Evolutionary conservation across 306 rosid species (phyloP).

Genomic region (Pyrus communis): DNA sequence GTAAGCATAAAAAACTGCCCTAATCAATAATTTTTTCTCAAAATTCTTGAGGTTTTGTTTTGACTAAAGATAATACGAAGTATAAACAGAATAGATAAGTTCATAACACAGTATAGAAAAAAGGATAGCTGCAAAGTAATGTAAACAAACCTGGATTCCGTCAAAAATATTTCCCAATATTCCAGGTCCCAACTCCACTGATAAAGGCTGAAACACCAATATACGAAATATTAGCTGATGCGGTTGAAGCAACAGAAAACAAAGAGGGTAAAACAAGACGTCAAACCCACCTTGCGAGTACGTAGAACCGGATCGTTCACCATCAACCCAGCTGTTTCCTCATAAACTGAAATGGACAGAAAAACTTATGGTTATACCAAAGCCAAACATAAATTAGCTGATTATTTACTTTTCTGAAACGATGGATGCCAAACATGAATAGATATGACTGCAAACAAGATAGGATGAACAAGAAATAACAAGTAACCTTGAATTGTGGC

Average conservation of each 20-base stretch:
- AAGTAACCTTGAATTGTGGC: slow-evolving; percentile 92
- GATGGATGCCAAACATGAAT: not conserved
- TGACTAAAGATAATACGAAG: not conserved
- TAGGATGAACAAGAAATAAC: not conserved
- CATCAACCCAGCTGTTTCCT: slow-evolving; percentile 95
- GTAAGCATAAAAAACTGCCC: not conserved
- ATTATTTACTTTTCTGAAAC: not conserved
- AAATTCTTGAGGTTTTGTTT: not conserved
- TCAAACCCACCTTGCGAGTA: slow-evolving; percentile 70
- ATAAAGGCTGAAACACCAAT: slow-evolving; percentile 63
- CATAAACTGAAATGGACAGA: slow-evolving; percentile 59
- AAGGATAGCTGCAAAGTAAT: slow-evolving; percentile 3
- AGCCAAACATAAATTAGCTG: not conserved
- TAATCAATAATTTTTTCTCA: not conserved
- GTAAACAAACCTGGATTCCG: slow-evolving; percentile 85
- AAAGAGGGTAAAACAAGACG: not conserved
- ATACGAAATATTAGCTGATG: slow-evolving; percentile 20
- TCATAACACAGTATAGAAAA: not conserved
- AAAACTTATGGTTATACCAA: not conserved
- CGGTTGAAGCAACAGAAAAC: not conserved
- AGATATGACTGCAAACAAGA: not conserved
- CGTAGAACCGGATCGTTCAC: slow-evolving; percentile 95
- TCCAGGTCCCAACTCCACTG: slow-evolving; percentile 99
- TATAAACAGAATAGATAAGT: not conserved
- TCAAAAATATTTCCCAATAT: slow-evolving; percentile 95